Evolutionary conservation across 495 filamentous ascomycete species (phyloP).

Genomic region (Staphylotrichum longicolle): DNA sequence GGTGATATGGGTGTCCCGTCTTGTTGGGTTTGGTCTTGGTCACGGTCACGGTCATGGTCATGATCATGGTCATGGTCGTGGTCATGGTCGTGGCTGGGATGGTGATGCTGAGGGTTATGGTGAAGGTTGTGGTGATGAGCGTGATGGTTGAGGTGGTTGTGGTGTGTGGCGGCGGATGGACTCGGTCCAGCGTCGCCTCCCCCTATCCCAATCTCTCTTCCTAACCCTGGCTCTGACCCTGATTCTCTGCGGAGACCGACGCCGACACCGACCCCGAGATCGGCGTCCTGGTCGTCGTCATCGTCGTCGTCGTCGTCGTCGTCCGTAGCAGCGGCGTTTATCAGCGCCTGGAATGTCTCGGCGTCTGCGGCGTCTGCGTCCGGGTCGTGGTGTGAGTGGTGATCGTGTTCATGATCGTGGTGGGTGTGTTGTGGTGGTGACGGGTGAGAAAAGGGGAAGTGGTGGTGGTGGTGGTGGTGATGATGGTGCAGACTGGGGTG

Average conservation of each 20-base stretch:
- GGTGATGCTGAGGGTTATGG: background rate
- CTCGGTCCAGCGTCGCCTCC: background rate
- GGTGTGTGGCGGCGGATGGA: background rate
- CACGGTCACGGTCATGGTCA: background rate
- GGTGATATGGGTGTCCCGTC: too few species aligned
- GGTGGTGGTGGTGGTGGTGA: conserved; percentile 28
- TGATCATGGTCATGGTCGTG: conserved; percentile 19
- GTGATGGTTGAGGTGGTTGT: background rate
- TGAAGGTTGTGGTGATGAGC: conserved; percentile 2
- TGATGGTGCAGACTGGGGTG: conserved; percentile 23
- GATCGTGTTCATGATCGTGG: conserved; percentile 17
- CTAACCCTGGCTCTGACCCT: too few species aligned
- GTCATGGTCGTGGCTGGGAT: conserved; percentile 22
- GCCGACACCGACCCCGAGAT: too few species aligned
- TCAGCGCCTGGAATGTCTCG: conserved; percentile 46
- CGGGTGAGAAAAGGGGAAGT: conserved; percentile 24
- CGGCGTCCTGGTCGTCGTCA: too few species aligned
- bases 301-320: conserved; percentile 14
- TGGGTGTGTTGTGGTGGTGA: conserved; percentile 14
- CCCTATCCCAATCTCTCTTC: too few species aligned
- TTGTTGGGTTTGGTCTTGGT: too few species aligned
- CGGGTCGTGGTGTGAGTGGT: conserved; percentile 24
- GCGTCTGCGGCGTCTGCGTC: conserved; percentile 36
- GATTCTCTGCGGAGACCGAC: too few species aligned
- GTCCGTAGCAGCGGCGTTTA: conserved; percentile 37